These are phyloP conservation scores for Pinus tabuliformis DNA, from an alignment of 75 land plant species.

Conservation along the genomic window DNA sequence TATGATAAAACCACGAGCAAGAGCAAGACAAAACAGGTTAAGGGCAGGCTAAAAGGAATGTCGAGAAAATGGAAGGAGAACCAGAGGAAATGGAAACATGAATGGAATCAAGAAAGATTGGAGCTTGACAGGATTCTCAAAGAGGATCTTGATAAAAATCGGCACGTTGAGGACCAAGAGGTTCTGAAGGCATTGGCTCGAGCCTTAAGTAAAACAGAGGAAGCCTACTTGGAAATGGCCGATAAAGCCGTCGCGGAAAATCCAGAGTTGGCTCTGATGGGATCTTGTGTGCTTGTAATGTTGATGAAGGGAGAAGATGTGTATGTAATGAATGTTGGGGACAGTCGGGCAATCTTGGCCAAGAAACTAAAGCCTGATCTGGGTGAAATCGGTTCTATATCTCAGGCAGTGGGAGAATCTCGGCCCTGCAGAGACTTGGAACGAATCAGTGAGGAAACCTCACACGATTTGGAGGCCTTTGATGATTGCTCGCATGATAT, in stretches of 20 bases:
- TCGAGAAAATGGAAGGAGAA: slow-evolving; percentile 26
- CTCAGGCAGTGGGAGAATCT: slow-evolving; percentile 9
- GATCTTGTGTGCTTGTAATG: slow-evolving; percentile 98
- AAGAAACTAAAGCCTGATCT: slow-evolving; percentile 49
- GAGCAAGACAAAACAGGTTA: background rate
- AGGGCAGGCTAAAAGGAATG: slow-evolving; percentile 5
- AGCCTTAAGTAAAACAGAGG: slow-evolving; percentile 65
- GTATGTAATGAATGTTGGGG: slow-evolving; percentile 94
- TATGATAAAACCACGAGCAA: background rate
- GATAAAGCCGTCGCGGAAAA: slow-evolving; percentile 74
- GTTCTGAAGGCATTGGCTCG: slow-evolving; percentile 61
- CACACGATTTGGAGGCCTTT: slow-evolving; percentile 20
- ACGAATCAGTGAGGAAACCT: slow-evolving; percentile 50
- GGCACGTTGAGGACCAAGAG: slow-evolving; percentile 3
- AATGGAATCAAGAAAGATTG: slow-evolving; percentile 54
- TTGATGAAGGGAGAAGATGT: slow-evolving; percentile 98
- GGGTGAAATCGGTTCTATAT: slow-evolving; percentile 16
- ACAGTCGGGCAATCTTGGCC: slow-evolving; percentile 86
- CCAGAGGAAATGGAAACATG: slow-evolving; percentile 59
- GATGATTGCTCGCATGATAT: slow-evolving; percentile 10
- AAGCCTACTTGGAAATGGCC: slow-evolving; percentile 73
- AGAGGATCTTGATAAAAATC: slow-evolving; percentile 24
- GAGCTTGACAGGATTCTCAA: slow-evolving; percentile 50
- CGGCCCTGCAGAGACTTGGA: slow-evolving; percentile 37
- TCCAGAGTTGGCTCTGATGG: slow-evolving; percentile 94